Conservation (phyloP, 805 yeast species). For the Millerago galiae region DNA sequence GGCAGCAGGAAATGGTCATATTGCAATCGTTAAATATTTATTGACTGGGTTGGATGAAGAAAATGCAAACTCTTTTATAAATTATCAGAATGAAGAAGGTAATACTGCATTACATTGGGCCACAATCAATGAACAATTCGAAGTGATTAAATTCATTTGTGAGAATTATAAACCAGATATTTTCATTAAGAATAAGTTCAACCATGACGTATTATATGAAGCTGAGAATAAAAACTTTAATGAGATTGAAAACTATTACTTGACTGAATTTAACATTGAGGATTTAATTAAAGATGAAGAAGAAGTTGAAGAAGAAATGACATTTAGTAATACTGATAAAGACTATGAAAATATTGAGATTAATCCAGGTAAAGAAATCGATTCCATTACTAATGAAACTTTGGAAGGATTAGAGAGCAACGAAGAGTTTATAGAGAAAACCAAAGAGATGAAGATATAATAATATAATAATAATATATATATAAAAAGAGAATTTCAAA, state of each 20-base stretch:
- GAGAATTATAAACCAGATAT: conserved; percentile 78
- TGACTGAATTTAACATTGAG: conserved; percentile 65
- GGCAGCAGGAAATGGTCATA: conserved; percentile 95
- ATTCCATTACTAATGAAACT: conserved; percentile 41
- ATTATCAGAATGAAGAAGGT: conserved; percentile 66
- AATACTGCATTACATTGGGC: conserved; percentile 98
- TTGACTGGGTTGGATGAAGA: conserved; percentile 38
- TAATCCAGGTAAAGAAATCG: conserved; percentile 46
- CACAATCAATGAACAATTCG: conserved; percentile 76
- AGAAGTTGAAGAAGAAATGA: conserved; percentile 28
- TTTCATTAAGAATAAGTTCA: conserved; percentile 62
- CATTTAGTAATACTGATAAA: conserved; percentile 35
- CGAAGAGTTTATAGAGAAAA: conserved; percentile 25
- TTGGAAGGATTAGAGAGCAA: conserved; percentile 33
- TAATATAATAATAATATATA: too few species aligned
- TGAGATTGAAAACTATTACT: conserved; percentile 71
- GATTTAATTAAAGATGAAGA: conserved; percentile 35
- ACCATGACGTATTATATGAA: conserved; percentile 81
- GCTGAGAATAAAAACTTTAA: conserved; percentile 76
- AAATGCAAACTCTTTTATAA: conserved; percentile 41
- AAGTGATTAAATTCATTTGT: conserved; percentile 60
- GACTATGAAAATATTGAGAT: conserved; percentile 27
- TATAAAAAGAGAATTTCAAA: too few species aligned
- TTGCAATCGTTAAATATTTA: conserved; percentile 56
- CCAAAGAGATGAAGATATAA: too few species aligned